Percentiles rank a stretch among this genome's conserved stretches.
These are phyloP conservation scores for Xylaria grammica DNA, from an alignment of 495 filamentous ascomycete genomes.

Conservation along the genomic window DNA sequence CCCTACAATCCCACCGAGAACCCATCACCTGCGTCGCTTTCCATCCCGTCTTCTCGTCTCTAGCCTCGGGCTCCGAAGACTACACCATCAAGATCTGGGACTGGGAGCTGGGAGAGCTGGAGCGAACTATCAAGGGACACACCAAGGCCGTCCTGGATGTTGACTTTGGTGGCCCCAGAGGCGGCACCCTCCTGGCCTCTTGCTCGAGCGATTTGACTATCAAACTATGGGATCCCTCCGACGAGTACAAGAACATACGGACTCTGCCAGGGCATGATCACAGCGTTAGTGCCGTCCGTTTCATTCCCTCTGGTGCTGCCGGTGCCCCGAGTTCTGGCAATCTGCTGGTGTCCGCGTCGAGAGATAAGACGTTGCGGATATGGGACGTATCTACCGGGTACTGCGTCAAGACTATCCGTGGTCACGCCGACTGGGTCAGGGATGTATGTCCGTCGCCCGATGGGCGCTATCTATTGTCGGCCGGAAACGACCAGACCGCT, in stretches of 20 bases:
- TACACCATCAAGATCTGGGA: conserved; percentile 96
- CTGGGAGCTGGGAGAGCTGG: conserved; percentile 93
- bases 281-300: conserved; percentile 83
- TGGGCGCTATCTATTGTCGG: conserved; percentile 80
- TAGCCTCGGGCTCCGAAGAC: conserved; percentile 91
- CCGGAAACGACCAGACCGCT: conserved; percentile 79
- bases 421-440: conserved; percentile 89
- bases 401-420: conserved; percentile 82
- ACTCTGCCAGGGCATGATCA: conserved; percentile 94
- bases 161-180: conserved; percentile 89
- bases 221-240: conserved; percentile 93
- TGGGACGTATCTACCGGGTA: conserved; percentile 95
- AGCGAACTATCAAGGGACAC: conserved; percentile 91
- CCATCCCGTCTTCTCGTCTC: conserved; percentile 88
- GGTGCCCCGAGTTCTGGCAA: conserved; percentile 70
- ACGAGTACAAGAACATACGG: conserved; percentile 95
- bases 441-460: conserved; percentile 84
- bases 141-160: conserved; percentile 88
- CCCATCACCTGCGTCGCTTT: conserved; percentile 91
- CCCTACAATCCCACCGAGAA: conserved; percentile 80
- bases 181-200: conserved; percentile 84
- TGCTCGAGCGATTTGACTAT: conserved; percentile 92
- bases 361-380: conserved; percentile 83
- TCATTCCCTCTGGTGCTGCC: conserved; percentile 80
- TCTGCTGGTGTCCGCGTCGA: conserved; percentile 77